Base-by-base conservation (phyloP, 257 asterid genomes). In the Nyctanthes arbortristis region DNA sequence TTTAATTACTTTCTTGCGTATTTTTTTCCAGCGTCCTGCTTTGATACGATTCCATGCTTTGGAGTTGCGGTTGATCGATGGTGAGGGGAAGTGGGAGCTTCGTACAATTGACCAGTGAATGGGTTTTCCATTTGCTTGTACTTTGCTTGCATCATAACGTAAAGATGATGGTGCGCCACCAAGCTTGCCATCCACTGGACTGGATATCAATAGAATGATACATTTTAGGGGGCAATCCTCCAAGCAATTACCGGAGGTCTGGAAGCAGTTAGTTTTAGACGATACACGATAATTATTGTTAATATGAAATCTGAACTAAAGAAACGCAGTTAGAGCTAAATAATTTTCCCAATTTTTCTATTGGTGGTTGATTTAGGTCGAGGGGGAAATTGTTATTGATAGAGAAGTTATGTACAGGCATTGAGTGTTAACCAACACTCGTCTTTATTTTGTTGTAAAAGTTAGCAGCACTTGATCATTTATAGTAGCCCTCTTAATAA, bases 31-130 rank as follows among this genome's bases (percentile, higher is more conserved):
- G 99, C 94, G 99, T 20, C 99, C 99, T 73, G 99, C 99, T 71
- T 78, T 93, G 84, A 93, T 91, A 73, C 99, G 97, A 10, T 94
- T 86, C 87, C 99, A 94, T 79, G 87, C 97, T 2, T 58, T 66
- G 83, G 99, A 94, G 84, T 77, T 94, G 74, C 86, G 97, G 56
- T 79, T 94, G 71, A 91, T 94, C 61, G 99, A 94, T 25, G 99
- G 99, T 8, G 99, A 94, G 88, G 99, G 99, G 61, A 89, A 88
- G 75, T 94, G 99, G 99, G 97, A 94, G 78, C 95, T 94, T 52
- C 97, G 96, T 32, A 82, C 91, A 32, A 91, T 94, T 61, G 80
- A 80, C 75, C 88, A 79, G 68, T 87, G 80, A 83, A 76, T 67
- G 62, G 25, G 45, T 27, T 10, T 28, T 61, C 68, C 65, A 47